A percentile compares a stretch with the other conserved stretches of the same genome.
phyloP scores from a whole-genome alignment of 164 flowering plant species.

The Santalum album region DNA sequence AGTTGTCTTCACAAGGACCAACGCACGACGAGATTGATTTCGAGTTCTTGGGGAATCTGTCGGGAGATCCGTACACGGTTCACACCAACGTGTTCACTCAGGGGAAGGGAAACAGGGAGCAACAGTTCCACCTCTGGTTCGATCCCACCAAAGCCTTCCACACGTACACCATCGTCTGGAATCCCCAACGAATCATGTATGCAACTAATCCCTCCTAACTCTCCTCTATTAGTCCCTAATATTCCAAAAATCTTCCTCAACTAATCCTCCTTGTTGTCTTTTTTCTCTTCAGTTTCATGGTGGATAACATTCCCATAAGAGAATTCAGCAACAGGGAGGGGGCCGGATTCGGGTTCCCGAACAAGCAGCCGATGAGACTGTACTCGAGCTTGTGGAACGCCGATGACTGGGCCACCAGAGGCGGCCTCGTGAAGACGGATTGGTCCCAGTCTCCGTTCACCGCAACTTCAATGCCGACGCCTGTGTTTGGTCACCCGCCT shows the following conservation, averaged over 20 bases:
- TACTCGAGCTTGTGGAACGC: background rate
- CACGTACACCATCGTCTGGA: background rate
- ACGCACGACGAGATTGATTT: background rate
- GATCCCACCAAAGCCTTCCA: background rate
- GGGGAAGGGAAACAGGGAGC: background rate
- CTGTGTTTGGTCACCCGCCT: background rate
- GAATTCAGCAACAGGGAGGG: background rate
- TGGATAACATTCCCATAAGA: background rate
- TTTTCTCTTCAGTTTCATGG: background rate
- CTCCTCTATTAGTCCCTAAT: background rate
- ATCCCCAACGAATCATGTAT: background rate
- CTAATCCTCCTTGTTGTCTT: background rate
- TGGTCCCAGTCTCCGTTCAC: background rate
- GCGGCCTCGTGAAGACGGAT: background rate
- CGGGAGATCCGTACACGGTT: background rate
- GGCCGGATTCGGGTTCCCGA: background rate
- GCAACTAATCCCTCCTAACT: background rate
- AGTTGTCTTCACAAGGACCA: background rate
- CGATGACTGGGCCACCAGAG: background rate
- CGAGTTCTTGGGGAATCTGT: background rate
- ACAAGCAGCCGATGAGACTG: background rate
- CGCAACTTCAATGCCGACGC: background rate
- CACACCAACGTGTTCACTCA: slow-evolving; percentile 1
- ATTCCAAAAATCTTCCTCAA: background rate
- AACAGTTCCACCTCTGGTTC: slow-evolving; percentile 1